phyloP scores from a whole-genome alignment of 495 filamentous ascomycete genomes.

The Amphirosellinia nigrospora region DNA sequence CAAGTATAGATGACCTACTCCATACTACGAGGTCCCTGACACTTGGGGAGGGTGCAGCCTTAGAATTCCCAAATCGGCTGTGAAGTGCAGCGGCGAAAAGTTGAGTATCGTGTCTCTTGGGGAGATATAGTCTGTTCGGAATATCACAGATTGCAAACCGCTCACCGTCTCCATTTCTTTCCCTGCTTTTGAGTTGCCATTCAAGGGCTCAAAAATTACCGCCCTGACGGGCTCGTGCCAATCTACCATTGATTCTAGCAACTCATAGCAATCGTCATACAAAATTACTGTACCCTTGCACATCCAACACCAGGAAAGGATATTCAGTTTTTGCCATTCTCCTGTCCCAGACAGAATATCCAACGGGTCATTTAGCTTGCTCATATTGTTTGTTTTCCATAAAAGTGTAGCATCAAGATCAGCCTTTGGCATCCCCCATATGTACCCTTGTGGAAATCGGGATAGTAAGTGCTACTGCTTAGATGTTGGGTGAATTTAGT shows the following conservation, averaged over 20 bases:
- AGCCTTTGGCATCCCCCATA: neutral
- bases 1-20: no score
- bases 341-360: neutral
- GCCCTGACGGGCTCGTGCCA: neutral
- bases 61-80: neutral
- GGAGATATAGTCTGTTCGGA: neutral
- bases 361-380: neutral
- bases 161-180: neutral
- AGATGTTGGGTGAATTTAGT: no score
- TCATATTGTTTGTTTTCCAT: neutral
- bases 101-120: neutral
- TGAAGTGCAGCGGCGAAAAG: neutral
- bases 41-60: neutral
- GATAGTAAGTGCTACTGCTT: no score
- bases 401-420: neutral
- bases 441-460: neutral
- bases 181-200: neutral
- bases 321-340: neutral
- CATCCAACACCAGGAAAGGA: neutral
- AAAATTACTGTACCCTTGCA: neutral
- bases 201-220: neutral
- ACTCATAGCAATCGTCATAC: neutral
- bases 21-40: neutral
- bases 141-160: neutral
- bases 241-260: neutral